These are phyloP conservation scores for Aspergillus ochraceoroseus DNA, from an alignment of 2,329 filamentous ascomycete genomes.

Conservation along the genomic window DNA sequence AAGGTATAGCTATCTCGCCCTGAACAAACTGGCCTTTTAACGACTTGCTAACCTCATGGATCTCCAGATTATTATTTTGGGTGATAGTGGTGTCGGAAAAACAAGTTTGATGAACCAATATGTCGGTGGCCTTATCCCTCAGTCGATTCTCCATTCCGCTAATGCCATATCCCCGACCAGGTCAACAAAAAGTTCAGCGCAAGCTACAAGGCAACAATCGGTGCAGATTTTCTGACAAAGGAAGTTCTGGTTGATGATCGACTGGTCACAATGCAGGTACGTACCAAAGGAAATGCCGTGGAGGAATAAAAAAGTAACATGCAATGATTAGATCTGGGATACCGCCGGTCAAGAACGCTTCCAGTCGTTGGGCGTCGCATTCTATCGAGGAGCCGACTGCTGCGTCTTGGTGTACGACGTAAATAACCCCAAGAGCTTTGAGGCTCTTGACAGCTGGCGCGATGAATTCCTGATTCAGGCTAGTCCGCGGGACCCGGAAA, in stretches of 20 bases:
- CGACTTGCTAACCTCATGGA: slow-evolving; percentile 11
- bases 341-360: slow-evolving; percentile 96
- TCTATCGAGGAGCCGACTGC: slow-evolving; percentile 96
- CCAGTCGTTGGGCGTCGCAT: slow-evolving; percentile 92
- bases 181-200: slow-evolving; percentile 99
- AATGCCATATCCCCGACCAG: slow-evolving; percentile 45
- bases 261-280: slow-evolving; percentile 95
- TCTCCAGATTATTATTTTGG: slow-evolving; percentile 89
- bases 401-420: slow-evolving; percentile 97
- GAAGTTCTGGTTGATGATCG: slow-evolving; percentile 96
- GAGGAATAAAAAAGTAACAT: slow-evolving; percentile 7
- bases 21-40: background rate
- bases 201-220: slow-evolving; percentile 99
- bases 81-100: slow-evolving; percentile 98
- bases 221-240: slow-evolving; percentile 95
- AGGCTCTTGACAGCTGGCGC: slow-evolving; percentile 95
- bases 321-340: slow-evolving; percentile 73
- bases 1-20: slow-evolving; percentile 56
- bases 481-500: slow-evolving; percentile 90
- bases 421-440: slow-evolving; percentile 98
- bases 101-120: slow-evolving; percentile 99
- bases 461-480: slow-evolving; percentile 98
- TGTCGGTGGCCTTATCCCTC: slow-evolving; percentile 55
- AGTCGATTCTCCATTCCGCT: slow-evolving; percentile 16
- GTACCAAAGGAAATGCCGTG: slow-evolving; percentile 16